Conservation (phyloP, 2,329 filamentous ascomycete genomes). For the Claviceps pazoutovae region DNA sequence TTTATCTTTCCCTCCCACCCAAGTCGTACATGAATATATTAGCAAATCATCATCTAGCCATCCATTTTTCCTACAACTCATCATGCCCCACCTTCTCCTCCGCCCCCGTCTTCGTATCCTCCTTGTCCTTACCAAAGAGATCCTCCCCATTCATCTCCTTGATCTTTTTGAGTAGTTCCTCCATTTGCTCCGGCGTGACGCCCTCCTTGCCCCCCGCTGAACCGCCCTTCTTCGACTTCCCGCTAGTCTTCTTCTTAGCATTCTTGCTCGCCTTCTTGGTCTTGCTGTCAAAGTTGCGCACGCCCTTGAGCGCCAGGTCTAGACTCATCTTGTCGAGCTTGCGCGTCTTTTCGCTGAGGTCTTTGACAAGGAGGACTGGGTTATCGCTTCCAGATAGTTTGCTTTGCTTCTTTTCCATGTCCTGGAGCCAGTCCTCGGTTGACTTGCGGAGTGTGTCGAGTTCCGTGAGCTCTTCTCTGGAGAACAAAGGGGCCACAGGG, state of each 20-base stretch:
- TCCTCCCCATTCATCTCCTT: conserved; percentile 18
- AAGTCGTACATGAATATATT: not conserved
- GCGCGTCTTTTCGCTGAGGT: conserved; percentile 53
- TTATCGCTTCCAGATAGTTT: conserved; percentile 58
- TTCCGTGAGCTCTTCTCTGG: conserved; percentile 52
- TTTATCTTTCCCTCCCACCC: not conserved
- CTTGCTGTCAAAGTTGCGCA: conserved; percentile 32
- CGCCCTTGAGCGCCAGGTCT: conserved; percentile 56
- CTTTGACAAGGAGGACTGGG: conserved; percentile 58
- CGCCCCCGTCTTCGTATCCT: conserved; percentile 6
- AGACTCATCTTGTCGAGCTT: conserved; percentile 58
- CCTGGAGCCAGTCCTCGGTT: conserved; percentile 59
- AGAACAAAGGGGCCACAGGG: conserved; percentile 54
- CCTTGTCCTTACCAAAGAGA: conserved; percentile 13
- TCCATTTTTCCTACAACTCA: conserved; percentile 17
- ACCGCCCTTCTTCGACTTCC: conserved; percentile 22
- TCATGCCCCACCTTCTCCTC: conserved; percentile 17
- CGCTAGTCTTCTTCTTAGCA: conserved; percentile 22
- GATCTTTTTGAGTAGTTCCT: conserved; percentile 29
- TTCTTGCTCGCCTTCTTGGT: conserved; percentile 22
- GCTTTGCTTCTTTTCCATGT: conserved; percentile 56
- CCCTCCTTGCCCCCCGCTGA: conserved; percentile 26
- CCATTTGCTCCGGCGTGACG: conserved; percentile 21
- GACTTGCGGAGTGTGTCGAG: conserved; percentile 49
- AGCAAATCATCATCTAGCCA: not conserved